Percentiles rank a stretch among this genome's conserved stretches.
phyloP scores from a whole-genome alignment of 805 yeast species.

The Cyberlindnera meyerae region DNA sequence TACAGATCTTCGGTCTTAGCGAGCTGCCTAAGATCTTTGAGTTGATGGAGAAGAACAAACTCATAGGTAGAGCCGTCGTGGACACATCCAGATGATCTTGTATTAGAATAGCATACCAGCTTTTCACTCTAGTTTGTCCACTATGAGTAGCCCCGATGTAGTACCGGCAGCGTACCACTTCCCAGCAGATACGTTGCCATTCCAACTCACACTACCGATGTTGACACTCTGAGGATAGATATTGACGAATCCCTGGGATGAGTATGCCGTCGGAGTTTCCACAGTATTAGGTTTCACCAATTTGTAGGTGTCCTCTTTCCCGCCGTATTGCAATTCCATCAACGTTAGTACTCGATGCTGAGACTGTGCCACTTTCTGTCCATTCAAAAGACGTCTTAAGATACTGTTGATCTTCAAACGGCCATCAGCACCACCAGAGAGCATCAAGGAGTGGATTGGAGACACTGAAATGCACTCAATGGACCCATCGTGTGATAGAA shows the following conservation, averaged over 20 bases:
- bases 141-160: constrained; percentile 44
- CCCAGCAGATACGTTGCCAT: constrained; percentile 39
- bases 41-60: constrained; percentile 50
- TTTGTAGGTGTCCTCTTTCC: constrained; percentile 34
- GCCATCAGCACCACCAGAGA: constrained; percentile 50
- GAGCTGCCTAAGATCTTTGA: constrained; percentile 47
- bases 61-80: constrained; percentile 74
- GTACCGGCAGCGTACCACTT: constrained; percentile 52
- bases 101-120: background rate
- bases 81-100: constrained; percentile 54
- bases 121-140: constrained; percentile 8
- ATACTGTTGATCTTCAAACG: constrained; percentile 36
- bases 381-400: constrained; percentile 32
- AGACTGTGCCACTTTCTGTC: constrained; percentile 27
- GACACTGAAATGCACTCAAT: constrained; percentile 38
- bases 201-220: constrained; percentile 54
- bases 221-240: constrained; percentile 47
- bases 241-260: constrained; percentile 22
- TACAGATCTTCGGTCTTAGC: constrained; percentile 49
- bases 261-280: constrained; percentile 26
- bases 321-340: constrained; percentile 38
- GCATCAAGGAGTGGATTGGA: constrained; percentile 39
- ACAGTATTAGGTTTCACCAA: constrained; percentile 37
- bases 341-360: constrained; percentile 29
- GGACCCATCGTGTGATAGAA: constrained; percentile 38